phyloP scores from a whole-genome alignment of 2,329 filamentous ascomycete genomes.

The Claviceps pusilla region DNA sequence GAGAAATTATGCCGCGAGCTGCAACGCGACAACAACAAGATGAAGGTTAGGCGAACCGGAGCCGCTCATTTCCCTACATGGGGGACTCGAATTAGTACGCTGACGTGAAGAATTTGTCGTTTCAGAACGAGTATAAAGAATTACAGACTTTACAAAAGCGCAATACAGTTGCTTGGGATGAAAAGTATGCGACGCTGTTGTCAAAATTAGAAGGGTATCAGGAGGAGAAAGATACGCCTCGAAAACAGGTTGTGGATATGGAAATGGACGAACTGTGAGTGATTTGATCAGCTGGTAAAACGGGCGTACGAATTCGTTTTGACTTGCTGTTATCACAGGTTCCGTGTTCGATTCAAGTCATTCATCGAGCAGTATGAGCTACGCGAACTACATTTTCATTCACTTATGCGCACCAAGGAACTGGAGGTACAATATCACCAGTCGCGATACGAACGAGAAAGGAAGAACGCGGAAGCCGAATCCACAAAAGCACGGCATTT shows the following conservation, averaged over 20 bases:
- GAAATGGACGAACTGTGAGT: slow-evolving; percentile 78
- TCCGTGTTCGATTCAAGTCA: slow-evolving; percentile 79
- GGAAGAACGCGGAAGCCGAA: slow-evolving; percentile 75
- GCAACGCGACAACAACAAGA: slow-evolving; percentile 93
- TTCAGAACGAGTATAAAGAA: slow-evolving; percentile 79
- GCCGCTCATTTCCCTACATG: background rate
- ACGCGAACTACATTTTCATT: slow-evolving; percentile 85
- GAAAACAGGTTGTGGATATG: slow-evolving; percentile 67
- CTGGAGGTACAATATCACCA: slow-evolving; percentile 87
- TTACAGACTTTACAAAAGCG: slow-evolving; percentile 74
- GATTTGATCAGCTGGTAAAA: slow-evolving; percentile 6
- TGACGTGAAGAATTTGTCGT: slow-evolving; percentile 9
- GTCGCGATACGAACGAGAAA: slow-evolving; percentile 76
- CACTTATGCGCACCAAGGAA: slow-evolving; percentile 83
- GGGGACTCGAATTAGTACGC: slow-evolving; percentile 4
- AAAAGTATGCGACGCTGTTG: slow-evolving; percentile 65
- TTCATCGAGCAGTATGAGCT: slow-evolving; percentile 95
- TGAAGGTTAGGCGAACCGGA: slow-evolving; percentile 51
- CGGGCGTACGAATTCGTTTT: background rate
- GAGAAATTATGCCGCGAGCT: slow-evolving; percentile 92
- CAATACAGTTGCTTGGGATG: slow-evolving; percentile 69
- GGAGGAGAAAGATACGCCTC: slow-evolving; percentile 69
- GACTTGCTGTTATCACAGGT: slow-evolving; percentile 32
- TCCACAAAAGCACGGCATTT: slow-evolving; percentile 65
- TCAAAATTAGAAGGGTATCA: slow-evolving; percentile 80